Evolutionary conservation across 768 basidiomycete species (phyloP).

Genomic region (Mycena rosella): DNA sequence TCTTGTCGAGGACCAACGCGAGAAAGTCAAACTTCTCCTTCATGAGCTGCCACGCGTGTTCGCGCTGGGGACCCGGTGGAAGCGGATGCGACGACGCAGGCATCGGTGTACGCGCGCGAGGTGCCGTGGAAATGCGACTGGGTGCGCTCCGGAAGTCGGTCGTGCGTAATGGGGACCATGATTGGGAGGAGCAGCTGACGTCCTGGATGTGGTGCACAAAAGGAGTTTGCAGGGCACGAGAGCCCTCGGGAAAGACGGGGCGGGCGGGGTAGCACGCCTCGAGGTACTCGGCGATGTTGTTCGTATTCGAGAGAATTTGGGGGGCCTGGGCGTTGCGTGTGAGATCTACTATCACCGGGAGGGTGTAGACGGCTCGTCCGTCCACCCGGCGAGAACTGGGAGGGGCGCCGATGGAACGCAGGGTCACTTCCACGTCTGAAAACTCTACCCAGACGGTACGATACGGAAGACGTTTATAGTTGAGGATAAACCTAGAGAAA

Average conservation of each 20-base stretch:
- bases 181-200: slow-evolving; percentile 76
- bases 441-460: slow-evolving; percentile 80
- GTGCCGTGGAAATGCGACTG: slow-evolving; percentile 62
- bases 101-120: slow-evolving; percentile 24
- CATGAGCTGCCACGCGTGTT: slow-evolving; percentile 61
- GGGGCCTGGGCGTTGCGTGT: too few species aligned
- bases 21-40: slow-evolving; percentile 61
- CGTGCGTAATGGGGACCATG: slow-evolving; percentile 77
- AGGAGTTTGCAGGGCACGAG: slow-evolving; percentile 74
- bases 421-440: slow-evolving; percentile 72
- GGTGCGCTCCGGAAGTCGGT: slow-evolving; percentile 67
- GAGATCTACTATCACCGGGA: too few species aligned
- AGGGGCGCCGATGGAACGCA: slow-evolving; percentile 70
- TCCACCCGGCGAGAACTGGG: slow-evolving; percentile 71
- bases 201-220: slow-evolving; percentile 81
- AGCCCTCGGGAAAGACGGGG: slow-evolving; percentile 78
- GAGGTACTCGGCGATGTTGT: slow-evolving; percentile 80
- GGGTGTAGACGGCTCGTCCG: slow-evolving; percentile 52
- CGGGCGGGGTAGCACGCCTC: slow-evolving; percentile 77
- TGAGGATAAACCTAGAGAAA: too few species aligned
- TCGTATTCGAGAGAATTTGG: too few species aligned
- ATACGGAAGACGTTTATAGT: slow-evolving; percentile 68
- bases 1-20: slow-evolving; percentile 60
- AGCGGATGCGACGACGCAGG: slow-evolving; percentile 2
- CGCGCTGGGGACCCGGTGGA: too few species aligned